phyloP scores from a whole-genome alignment of 1,139 yeast species.

The Blastobotrys malaysiensis region DNA sequence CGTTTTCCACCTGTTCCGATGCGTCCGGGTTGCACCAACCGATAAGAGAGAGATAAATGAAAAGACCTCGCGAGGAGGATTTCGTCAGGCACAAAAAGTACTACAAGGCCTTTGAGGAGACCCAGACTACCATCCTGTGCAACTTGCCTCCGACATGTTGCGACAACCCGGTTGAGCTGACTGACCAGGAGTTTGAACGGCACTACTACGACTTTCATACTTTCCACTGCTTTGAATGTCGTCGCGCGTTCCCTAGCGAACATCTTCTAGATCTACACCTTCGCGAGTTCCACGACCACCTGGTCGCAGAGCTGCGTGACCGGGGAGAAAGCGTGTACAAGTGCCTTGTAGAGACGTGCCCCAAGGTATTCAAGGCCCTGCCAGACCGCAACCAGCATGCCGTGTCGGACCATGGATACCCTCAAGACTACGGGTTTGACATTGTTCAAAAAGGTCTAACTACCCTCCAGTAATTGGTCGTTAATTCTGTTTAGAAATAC shows the following conservation, averaged over 20 bases:
- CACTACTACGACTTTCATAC: slow-evolving; percentile 23
- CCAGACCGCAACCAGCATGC: not conserved
- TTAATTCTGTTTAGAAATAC: too few relatives aligned
- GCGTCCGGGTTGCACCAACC: not conserved
- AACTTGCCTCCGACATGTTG: slow-evolving; percentile 16
- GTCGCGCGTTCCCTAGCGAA: slow-evolving; percentile 40
- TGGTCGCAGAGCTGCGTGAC: not conserved
- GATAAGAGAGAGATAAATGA: not conserved
- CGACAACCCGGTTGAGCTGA: slow-evolving; percentile 10
- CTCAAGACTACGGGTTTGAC: not conserved
- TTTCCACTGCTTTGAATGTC: slow-evolving; percentile 41
- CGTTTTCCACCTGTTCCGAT: not conserved
- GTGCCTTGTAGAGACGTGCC: slow-evolving; percentile 3
- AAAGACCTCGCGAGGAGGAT: slow-evolving; percentile 1
- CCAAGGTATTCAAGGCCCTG: not conserved
- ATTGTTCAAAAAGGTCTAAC: not conserved
- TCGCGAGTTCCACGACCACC: slow-evolving; percentile 46
- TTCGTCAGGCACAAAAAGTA: not conserved
- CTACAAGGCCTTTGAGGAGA: not conserved
- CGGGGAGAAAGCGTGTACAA: not conserved
- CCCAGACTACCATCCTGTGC: slow-evolving; percentile 7
- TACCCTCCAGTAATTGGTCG: too few relatives aligned
- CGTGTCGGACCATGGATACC: not conserved
- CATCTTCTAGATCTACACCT: slow-evolving; percentile 45
- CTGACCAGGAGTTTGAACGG: slow-evolving; percentile 18